Percentiles rank a stretch among this genome's conserved stretches.
phyloP scores from a whole-genome alignment of 371 early-diverging fungal genomes.

The Rhizopus delemar region DNA sequence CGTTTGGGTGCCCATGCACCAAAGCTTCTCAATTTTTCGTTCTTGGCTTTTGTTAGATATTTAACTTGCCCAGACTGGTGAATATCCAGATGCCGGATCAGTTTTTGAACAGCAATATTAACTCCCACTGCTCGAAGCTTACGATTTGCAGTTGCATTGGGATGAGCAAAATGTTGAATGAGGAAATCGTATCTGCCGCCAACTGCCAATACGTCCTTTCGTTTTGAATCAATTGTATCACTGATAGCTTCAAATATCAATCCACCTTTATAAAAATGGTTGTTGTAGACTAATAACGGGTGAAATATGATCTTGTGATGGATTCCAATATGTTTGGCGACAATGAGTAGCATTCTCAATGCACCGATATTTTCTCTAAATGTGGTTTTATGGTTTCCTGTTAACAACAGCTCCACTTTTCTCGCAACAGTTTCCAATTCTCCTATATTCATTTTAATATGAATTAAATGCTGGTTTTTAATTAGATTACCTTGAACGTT shows the following conservation, averaged over 20 bases:
- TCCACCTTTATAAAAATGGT: constrained; percentile 71
- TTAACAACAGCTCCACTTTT: constrained; percentile 62
- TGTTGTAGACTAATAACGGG: constrained; percentile 76
- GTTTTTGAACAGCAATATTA: constrained; percentile 77
- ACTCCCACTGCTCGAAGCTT: constrained; percentile 75
- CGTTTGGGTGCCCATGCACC: constrained; percentile 65
- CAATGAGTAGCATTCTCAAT: constrained; percentile 50
- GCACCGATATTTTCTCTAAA: constrained; percentile 53
- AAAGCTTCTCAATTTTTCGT: constrained; percentile 61
- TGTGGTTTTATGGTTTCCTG: constrained; percentile 48
- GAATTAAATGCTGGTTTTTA: background rate
- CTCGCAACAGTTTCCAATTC: constrained; percentile 53
- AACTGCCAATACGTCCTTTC: constrained; percentile 76
- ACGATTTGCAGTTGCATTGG: constrained; percentile 45
- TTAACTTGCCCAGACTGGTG: constrained; percentile 70
- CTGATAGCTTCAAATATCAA: constrained; percentile 75
- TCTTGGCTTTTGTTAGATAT: constrained; percentile 50
- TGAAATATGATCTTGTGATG: constrained; percentile 66
- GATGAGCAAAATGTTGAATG: constrained; percentile 50
- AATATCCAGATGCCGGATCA: constrained; percentile 67
- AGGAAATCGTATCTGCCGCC: constrained; percentile 84
- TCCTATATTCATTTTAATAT: constrained; percentile 25
- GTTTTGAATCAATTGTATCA: constrained; percentile 56
- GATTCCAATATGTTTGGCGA: constrained; percentile 62
- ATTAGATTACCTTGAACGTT: constrained; percentile 51